These are phyloP conservation scores for Dendrostoma leiphaemia DNA, from an alignment of 2,329 filamentous ascomycete species.

Conservation along the genomic window DNA sequence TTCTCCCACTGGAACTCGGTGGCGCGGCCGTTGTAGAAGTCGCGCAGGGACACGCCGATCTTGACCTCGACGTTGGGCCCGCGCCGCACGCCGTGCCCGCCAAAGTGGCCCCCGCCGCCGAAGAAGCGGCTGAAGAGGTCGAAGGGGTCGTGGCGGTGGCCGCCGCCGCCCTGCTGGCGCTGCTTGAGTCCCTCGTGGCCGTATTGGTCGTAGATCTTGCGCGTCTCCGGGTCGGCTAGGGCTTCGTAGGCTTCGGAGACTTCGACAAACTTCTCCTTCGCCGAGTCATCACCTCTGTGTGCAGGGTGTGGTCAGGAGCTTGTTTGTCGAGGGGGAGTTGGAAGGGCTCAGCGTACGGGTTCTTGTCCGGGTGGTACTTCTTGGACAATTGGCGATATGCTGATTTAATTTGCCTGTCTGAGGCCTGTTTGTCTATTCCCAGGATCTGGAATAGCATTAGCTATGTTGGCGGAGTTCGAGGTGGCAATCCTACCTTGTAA, in stretches of 20 bases:
- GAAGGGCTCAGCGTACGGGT: constrained; percentile 59
- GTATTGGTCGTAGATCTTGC: constrained; percentile 90
- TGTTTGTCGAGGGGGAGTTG: constrained; percentile 8
- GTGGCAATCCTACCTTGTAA: constrained; percentile 58
- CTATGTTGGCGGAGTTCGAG: not conserved
- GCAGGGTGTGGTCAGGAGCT: not conserved
- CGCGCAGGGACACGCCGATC: constrained; percentile 73
- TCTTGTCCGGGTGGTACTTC: constrained; percentile 97
- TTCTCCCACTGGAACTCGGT: constrained; percentile 91
- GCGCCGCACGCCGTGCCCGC: constrained; percentile 66
- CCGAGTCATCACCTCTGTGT: constrained; percentile 69
- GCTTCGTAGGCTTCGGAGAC: constrained; percentile 95
- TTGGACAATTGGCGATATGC: constrained; percentile 91
- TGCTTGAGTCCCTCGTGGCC: constrained; percentile 89
- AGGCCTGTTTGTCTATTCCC: constrained; percentile 74
- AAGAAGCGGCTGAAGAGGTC: constrained; percentile 98
- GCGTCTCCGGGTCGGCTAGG: constrained; percentile 74
- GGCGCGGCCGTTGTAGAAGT: constrained; percentile 88
- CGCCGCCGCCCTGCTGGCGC: constrained; percentile 66
- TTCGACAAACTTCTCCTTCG: constrained; percentile 88
- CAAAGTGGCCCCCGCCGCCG: constrained; percentile 83
- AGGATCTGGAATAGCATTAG: constrained; percentile 58
- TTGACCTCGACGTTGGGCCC: constrained; percentile 89
- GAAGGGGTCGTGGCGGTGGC: constrained; percentile 77
- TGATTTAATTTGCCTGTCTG: constrained; percentile 86